Evolutionary conservation across 2,329 filamentous ascomycete genomes (phyloP), one percentile per base, ranked within the genome.

Genomic region (Diaporthe sp.): DNA sequence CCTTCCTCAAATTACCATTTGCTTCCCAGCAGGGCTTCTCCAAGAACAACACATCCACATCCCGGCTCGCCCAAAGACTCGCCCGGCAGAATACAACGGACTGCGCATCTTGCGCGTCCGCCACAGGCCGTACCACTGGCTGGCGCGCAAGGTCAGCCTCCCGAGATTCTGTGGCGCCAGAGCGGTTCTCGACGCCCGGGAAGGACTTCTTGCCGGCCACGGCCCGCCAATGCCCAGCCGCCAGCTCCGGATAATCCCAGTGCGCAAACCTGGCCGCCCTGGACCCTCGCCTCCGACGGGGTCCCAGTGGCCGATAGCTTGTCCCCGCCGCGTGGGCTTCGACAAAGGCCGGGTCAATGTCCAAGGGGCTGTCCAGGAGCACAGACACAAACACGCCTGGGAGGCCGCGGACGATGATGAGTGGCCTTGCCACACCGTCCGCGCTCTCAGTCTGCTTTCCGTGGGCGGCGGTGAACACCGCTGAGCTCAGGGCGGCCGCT

Each of bases 171-270:
- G 44, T 6, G n/a, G 22, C 32, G 22, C 4, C 19, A 6, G n/a
- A 3, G 2, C n/a, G 9, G 22, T 51, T 4, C 13, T 47, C 30
- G 12, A 19, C 13, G 15, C 17, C 19, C 12, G 6, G 3, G 12
- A 12, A 32, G 19, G 42, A 7, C 30, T 27, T 10, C 7, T 35
- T 9, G 35, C 37, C 59, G 47, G 58, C 58, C 15, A 59, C 3
- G 10, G 59, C 55, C 37, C 50, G 39, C 15, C 68, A 42, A 44
- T 63, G 51, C 32, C 76, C 73, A 44, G 74, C 61, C 13, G 81
- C 72, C 39, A 83, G 71, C 72, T 83, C 81, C 2, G 82, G 81
- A 35, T 83, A 83, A 27, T 81, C 80, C 69, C 78, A 82, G 50
- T 77, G 77, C 30, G 76, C 76, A 53, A 77, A 78, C 7, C 32